Conservation (phyloP, 352 stramenopile species). For the Phytophthora europaea region DNA sequence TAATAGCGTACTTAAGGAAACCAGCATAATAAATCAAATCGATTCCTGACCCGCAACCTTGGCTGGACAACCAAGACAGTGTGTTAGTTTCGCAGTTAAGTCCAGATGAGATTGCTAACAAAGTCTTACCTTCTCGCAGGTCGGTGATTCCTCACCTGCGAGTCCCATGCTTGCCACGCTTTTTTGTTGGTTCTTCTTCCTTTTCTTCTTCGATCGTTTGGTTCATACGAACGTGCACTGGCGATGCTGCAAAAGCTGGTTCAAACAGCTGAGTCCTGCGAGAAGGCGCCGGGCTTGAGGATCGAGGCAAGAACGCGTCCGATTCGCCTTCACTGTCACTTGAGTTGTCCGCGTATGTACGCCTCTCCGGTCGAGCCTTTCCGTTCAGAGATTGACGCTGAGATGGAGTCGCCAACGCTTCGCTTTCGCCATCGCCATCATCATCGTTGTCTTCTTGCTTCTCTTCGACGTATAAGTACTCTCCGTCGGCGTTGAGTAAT, state of each 20-base stretch:
- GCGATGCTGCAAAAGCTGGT: constrained; percentile 16
- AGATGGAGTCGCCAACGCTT: constrained; percentile 29
- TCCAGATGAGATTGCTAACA: not conserved
- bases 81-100: not conserved
- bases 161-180: constrained; percentile 16
- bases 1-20: not conserved
- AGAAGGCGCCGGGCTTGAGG: constrained; percentile 43
- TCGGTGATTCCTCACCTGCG: not conserved
- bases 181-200: constrained; percentile 28
- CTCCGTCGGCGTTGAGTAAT: constrained; percentile 20
- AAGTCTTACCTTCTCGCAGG: constrained; percentile 28
- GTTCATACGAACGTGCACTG: constrained; percentile 2
- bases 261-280: constrained; percentile 16
- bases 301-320: constrained; percentile 45
- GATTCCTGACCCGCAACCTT: not conserved
- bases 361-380: constrained; percentile 45
- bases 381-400: constrained; percentile 67
- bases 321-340: constrained; percentile 62
- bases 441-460: constrained; percentile 32
- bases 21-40: constrained; percentile 19
- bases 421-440: constrained; percentile 7
- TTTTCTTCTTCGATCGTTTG: constrained; percentile 5
- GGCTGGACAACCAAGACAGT: constrained; percentile 20
- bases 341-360: constrained; percentile 61
- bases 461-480: constrained; percentile 25